Evolutionary conservation across 1,139 yeast genomes (phyloP).

Genomic region (Kurtzmaniella quercitrusa): DNA sequence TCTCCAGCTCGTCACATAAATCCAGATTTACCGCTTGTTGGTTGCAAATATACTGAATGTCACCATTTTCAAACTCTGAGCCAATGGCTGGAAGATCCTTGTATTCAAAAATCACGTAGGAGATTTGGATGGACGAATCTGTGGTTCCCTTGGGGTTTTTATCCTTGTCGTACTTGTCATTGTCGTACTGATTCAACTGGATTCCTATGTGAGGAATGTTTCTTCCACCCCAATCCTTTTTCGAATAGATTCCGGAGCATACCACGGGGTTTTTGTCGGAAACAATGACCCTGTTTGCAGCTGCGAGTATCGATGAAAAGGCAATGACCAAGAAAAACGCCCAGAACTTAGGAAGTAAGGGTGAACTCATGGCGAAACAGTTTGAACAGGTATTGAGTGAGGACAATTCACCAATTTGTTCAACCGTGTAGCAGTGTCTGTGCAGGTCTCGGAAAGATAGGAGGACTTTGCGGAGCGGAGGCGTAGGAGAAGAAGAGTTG

Average conservation of each 20-base stretch:
- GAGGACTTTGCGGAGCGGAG: too few relatives aligned
- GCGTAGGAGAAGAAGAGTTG: neutral
- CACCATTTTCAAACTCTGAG: constrained; percentile 18
- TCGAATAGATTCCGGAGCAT: constrained; percentile 88
- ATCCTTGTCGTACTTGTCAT: constrained; percentile 30
- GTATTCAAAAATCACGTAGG: constrained; percentile 79
- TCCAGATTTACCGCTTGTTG: constrained; percentile 53
- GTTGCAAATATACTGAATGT: constrained; percentile 67
- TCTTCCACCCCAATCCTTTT: constrained; percentile 83
- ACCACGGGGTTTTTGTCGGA: constrained; percentile 47
- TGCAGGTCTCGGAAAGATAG: neutral
- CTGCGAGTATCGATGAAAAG: constrained; percentile 3
- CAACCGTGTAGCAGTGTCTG: neutral
- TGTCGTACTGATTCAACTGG: constrained; percentile 31
- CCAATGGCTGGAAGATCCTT: constrained; percentile 74
- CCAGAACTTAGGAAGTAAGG: neutral
- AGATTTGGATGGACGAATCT: constrained; percentile 40
- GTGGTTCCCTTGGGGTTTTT: constrained; percentile 18
- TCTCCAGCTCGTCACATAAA: constrained; percentile 51
- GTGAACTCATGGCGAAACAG: neutral
- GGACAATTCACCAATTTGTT: neutral
- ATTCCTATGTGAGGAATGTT: constrained; percentile 59
- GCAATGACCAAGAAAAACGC: neutral
- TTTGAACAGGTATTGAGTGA: neutral
- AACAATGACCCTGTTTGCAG: constrained; percentile 49